Base-by-base conservation (phyloP, 192 early-diverging fungal species). In the Coemansia sp. region DNA sequence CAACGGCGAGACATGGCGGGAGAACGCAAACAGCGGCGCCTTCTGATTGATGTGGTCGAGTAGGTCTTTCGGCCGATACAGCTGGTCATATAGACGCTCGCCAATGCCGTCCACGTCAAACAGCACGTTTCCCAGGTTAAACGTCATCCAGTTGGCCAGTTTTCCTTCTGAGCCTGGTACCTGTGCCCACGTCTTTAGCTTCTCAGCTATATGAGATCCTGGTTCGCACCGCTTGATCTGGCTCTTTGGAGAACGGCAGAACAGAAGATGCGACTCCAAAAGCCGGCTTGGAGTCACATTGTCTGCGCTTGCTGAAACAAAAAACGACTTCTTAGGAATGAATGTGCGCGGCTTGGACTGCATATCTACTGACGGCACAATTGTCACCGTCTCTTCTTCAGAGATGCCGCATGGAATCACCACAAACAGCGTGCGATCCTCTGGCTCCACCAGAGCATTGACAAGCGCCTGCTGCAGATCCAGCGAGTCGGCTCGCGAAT, bases 21-120 rank as follows among this genome's bases (percentile, higher is more conserved):
- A 61, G 48, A 78, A 78, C 9, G 30, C 64, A 41, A 68, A 70
- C 31, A 71, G 37, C 19, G 74, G 74, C 23, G 59, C 28, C 8
- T 52, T 26, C 38, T 39, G 35, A 16, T 30, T 50, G 13, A 78
- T 35, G 6, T 9, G 16, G 1, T 35, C 20, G 23, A 78, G 26
- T 35, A 78, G 64, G n/a, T 57, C 64, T 2, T 36, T 7, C 0
- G 74, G 56, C 26, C 12, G 18, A 38, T 55, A 26, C 39, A 67
- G 62, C 5, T 38, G 14, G n/a, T 53, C 44, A n/a, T 43, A 51
- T 14, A 68, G 19, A 8, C 36, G 38, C 19, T 48, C 33, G 37
- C 63, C 41, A 10, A 12, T 35, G 21, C 55, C 31, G 39, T 70
- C 63, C 28, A 60, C 18, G 14, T 78, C 74, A 23, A 71, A 44